phyloP scores from a whole-genome alignment of 1,139 yeast genomes.

The Pichia sp. region DNA sequence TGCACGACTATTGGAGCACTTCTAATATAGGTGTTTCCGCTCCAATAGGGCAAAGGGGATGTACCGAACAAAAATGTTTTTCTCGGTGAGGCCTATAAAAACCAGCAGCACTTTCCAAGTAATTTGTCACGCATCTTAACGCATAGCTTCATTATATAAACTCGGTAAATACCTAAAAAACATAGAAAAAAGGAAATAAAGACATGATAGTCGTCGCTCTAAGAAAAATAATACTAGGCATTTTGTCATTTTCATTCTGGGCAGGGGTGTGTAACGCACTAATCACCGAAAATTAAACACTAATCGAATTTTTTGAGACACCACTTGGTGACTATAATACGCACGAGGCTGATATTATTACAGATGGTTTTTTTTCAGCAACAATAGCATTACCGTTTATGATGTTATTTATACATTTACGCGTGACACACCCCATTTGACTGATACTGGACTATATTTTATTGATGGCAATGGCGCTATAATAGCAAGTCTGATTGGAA shows the following conservation, averaged over 20 bases:
- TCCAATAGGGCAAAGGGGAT: not conserved
- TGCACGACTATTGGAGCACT: not conserved
- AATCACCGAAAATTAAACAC: not conserved
- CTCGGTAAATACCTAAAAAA: not conserved
- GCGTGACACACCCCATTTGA: not conserved
- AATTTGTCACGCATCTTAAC: not conserved
- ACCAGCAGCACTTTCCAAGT: not conserved
- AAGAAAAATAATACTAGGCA: not conserved
- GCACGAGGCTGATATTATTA: not conserved
- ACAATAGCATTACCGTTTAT: not conserved
- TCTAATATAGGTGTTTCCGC: not conserved
- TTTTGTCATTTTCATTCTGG: not conserved
- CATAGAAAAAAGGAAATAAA: not conserved
- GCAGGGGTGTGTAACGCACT: not conserved
- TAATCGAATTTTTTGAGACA: not conserved
- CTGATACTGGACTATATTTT: not conserved
- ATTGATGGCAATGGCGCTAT: not conserved
- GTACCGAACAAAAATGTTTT: not conserved
- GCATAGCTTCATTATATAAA: not conserved
- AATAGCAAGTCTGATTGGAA: not conserved
- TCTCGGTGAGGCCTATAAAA: not conserved
- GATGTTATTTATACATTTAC: not conserved
- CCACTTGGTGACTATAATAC: not conserved
- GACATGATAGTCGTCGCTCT: not conserved
- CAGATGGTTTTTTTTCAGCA: not conserved